Percentiles rank a stretch among this genome's conserved stretches.
phyloP scores from a whole-genome alignment of 208 protist species.

The Leishmania gerbilli region DNA sequence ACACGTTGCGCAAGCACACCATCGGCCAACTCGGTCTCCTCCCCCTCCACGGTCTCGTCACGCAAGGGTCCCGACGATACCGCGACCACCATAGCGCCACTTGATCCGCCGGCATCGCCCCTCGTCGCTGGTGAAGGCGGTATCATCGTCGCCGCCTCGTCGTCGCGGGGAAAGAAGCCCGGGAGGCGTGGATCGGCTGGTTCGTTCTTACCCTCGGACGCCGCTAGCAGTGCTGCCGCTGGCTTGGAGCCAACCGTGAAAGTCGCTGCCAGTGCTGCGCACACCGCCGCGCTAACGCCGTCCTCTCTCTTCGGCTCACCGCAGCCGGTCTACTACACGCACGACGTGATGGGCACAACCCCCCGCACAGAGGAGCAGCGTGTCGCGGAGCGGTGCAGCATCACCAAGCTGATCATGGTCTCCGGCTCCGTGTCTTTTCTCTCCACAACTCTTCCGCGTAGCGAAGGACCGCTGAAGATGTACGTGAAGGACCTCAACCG shows the following conservation, averaged over 20 bases:
- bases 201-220: neutral
- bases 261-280: neutral
- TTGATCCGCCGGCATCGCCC: conserved; percentile 1
- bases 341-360: conserved; percentile 18
- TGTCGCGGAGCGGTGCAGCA: conserved; percentile 66
- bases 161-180: neutral
- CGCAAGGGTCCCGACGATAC: neutral
- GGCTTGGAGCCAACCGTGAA: neutral
- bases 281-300: conserved; percentile 3
- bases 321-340: conserved; percentile 41
- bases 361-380: conserved; percentile 50
- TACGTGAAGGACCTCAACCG: conserved; percentile 69
- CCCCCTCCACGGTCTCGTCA: neutral
- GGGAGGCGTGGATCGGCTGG: neutral
- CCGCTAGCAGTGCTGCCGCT: neutral
- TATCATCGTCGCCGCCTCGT: neutral
- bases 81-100: neutral
- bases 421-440: conserved; percentile 74
- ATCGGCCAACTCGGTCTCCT: neutral
- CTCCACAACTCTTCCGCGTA: conserved; percentile 58
- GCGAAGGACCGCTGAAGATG: conserved; percentile 40
- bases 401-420: conserved; percentile 87
- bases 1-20: neutral
- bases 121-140: neutral
- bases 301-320: conserved; percentile 6